These are phyloP conservation scores for Colletotrichum truncatum DNA, from an alignment of 2,329 filamentous ascomycete genomes.

Conservation along the genomic window DNA sequence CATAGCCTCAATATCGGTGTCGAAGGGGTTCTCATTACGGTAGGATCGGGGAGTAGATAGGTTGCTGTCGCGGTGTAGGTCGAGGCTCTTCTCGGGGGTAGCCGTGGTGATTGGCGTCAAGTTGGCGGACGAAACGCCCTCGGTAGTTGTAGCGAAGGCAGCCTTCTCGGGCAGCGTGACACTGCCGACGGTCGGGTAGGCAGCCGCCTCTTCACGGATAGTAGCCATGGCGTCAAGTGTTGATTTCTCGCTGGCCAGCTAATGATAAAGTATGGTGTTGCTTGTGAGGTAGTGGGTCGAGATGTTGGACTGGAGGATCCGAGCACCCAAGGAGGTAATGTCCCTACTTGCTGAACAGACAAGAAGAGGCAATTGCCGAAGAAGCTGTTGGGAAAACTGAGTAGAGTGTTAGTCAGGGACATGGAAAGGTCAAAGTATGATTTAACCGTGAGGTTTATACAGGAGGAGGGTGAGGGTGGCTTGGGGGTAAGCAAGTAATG, in stretches of 20 bases:
- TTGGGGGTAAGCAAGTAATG: background rate
- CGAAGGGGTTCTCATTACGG: constrained; percentile 59
- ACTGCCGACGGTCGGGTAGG: constrained; percentile 5
- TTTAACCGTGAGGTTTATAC: background rate
- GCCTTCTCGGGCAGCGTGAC: constrained; percentile 26
- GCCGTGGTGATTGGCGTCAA: constrained; percentile 26
- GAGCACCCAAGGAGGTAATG: background rate
- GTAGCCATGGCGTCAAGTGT: constrained; percentile 4
- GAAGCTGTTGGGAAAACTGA: constrained; percentile 1
- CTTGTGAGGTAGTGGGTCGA: background rate
- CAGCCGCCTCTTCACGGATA: constrained; percentile 18
- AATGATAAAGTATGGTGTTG: background rate
- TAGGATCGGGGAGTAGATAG: constrained; percentile 55
- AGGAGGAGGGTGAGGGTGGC: background rate
- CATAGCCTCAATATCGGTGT: constrained; percentile 66
- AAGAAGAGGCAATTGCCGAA: constrained; percentile 7
- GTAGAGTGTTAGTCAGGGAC: constrained; percentile 19
- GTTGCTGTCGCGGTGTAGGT: constrained; percentile 44
- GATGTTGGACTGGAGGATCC: background rate
- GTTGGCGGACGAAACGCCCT: constrained; percentile 1
- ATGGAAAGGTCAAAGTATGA: constrained; percentile 13
- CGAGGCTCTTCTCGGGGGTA: constrained; percentile 36
- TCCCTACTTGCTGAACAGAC: background rate
- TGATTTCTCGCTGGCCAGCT: background rate
- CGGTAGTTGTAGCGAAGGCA: constrained; percentile 13